Evolutionary conservation across 139 green algal species (phyloP).

Genomic region (Eudorina sp.): DNA sequence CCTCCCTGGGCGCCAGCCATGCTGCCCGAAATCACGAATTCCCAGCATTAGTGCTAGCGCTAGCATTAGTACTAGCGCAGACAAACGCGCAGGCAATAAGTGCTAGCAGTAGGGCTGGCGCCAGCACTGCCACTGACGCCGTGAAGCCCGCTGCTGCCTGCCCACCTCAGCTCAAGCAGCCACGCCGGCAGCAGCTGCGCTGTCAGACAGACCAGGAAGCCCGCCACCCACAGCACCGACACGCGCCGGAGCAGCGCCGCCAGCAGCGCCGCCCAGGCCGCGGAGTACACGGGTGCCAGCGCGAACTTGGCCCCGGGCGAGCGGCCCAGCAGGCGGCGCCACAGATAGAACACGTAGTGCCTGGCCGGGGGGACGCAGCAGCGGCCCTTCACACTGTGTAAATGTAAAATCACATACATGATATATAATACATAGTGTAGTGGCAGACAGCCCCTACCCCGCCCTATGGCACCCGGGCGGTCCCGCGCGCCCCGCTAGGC

Average conservation of each 20-base stretch:
- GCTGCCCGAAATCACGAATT: too few species aligned
- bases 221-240: slow-evolving; percentile 58
- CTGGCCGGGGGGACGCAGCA: slow-evolving; percentile 56
- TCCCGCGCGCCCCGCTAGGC: too few species aligned
- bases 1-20: not conserved
- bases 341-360: slow-evolving; percentile 97
- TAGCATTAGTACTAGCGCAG: too few species aligned
- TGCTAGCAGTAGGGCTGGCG: not conserved
- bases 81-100: too few species aligned
- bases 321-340: slow-evolving; percentile 67
- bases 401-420: too few species aligned
- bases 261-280: slow-evolving; percentile 52
- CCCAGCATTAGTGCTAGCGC: too few species aligned
- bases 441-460: too few species aligned
- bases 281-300: slow-evolving; percentile 72
- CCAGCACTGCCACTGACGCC: not conserved
- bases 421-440: too few species aligned
- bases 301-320: slow-evolving; percentile 45
- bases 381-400: too few species aligned
- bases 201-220: slow-evolving; percentile 51
- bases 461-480: too few species aligned
- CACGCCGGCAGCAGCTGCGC: slow-evolving; percentile 83
- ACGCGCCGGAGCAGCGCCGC: slow-evolving; percentile 32
- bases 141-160: too few species aligned
- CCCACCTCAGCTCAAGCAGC: slow-evolving; percentile 89